phyloP scores from a whole-genome alignment of 441 rosid genomes.

The Euphorbia corollata region DNA sequence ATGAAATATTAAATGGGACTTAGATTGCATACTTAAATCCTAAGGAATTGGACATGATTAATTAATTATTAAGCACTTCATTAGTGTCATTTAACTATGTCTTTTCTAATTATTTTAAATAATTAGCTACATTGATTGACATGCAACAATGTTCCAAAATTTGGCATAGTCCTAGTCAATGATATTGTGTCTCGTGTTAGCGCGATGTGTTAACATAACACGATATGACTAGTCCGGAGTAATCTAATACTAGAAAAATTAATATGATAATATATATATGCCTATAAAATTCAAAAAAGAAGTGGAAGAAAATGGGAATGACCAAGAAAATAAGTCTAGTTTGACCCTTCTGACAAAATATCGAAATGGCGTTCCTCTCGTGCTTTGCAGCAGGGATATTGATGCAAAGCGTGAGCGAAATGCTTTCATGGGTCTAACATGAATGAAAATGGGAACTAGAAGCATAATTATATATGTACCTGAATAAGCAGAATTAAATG shows the following conservation, averaged over 20 bases:
- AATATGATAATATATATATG: no score
- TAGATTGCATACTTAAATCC: conserved; percentile 12
- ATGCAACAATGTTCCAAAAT: not conserved
- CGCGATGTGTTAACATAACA: no score
- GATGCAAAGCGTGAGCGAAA: not conserved
- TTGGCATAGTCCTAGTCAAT: not conserved
- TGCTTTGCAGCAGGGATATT: not conserved
- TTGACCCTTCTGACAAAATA: not conserved
- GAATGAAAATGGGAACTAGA: not conserved
- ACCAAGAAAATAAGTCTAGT: not conserved
- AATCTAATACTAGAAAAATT: no score
- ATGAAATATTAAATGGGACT: not conserved
- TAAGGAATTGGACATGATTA: conserved; percentile 6
- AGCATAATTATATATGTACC: conserved; percentile 33
- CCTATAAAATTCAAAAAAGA: no score
- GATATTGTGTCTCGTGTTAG: not conserved
- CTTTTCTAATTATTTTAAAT: not conserved
- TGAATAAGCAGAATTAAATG: conserved; percentile 30
- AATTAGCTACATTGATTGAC: not conserved
- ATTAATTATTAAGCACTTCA: not conserved
- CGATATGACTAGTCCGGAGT: not conserved
- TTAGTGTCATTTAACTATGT: not conserved
- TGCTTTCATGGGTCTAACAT: no score
- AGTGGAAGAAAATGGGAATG: no score
- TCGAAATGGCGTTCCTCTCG: not conserved